A percentile compares a stretch with the other conserved stretches of the same genome.
phyloP scores from a whole-genome alignment of 192 early-diverging fungal species.

The Coemansia sp. region DNA sequence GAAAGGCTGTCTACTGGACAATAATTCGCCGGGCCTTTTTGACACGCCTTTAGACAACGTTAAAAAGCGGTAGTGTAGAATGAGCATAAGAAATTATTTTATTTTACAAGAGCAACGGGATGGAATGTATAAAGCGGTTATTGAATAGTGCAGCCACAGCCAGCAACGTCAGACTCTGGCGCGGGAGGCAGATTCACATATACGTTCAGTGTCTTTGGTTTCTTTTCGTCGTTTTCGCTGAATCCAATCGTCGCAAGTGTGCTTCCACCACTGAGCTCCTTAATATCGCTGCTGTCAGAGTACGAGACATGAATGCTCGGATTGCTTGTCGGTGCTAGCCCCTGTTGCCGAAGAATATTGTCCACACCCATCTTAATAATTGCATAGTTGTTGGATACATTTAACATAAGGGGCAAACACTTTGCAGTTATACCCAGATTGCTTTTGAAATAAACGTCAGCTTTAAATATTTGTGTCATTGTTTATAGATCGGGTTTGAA shows the following conservation, averaged over 20 bases:
- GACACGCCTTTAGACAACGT: not conserved
- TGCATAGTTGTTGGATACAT: not conserved
- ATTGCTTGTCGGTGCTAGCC: not conserved
- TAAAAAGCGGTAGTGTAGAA: not conserved
- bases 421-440: not conserved
- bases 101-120: not conserved
- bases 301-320: not conserved
- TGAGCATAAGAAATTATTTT: not conserved
- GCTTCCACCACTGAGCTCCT: not conserved
- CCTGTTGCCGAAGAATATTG: not conserved
- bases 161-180: not conserved
- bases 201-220: not conserved
- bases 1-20: not conserved
- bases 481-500: not conserved
- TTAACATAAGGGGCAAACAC: not conserved
- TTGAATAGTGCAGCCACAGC: not conserved
- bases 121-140: not conserved
- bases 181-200: conserved; percentile 1
- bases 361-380: not conserved
- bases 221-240: not conserved
- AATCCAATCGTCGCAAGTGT: not conserved
- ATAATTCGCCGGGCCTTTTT: not conserved
- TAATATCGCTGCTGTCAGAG: not conserved
- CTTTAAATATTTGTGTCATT: not conserved
- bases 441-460: not conserved